Conservation (phyloP, 345 rosid species). For the Boechera stricta region DNA sequence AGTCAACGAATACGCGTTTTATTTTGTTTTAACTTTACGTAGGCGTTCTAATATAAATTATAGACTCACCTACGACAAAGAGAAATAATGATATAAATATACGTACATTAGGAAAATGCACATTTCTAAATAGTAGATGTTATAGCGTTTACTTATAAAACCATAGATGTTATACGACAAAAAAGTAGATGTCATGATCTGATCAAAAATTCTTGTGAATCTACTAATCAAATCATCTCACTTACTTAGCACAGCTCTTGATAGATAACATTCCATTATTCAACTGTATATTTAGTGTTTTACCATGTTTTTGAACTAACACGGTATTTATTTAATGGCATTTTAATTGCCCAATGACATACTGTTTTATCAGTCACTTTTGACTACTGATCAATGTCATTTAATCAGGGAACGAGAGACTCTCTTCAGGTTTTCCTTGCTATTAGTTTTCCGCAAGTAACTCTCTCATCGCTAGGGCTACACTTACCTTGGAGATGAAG, state of each 20-base stretch:
- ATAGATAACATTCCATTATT: not conserved
- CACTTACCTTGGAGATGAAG: slow-evolving; percentile 22
- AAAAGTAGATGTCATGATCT: not conserved
- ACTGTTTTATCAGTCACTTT: not conserved
- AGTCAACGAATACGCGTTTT: slow-evolving; percentile 1
- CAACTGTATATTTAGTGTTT: too few species aligned
- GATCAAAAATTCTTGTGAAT: not conserved
- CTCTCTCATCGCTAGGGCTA: not conserved
- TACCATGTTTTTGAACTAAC: too few species aligned
- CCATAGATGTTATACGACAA: too few species aligned
- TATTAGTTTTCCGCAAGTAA: not conserved
- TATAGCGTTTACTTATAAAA: too few species aligned
- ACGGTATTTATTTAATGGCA: too few species aligned
- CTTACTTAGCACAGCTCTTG: not conserved
- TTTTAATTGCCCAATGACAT: too few species aligned
- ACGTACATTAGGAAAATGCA: too few species aligned
- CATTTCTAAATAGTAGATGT: not conserved
- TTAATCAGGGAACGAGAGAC: not conserved
- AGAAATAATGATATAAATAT: not conserved
- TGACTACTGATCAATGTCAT: not conserved
- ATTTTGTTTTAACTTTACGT: not conserved
- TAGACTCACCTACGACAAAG: not conserved
- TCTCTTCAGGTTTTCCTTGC: not conserved
- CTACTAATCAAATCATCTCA: not conserved
- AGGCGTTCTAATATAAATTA: not conserved